Conservation (phyloP, 306 rosid species). For the Acacia confusa region DNA sequence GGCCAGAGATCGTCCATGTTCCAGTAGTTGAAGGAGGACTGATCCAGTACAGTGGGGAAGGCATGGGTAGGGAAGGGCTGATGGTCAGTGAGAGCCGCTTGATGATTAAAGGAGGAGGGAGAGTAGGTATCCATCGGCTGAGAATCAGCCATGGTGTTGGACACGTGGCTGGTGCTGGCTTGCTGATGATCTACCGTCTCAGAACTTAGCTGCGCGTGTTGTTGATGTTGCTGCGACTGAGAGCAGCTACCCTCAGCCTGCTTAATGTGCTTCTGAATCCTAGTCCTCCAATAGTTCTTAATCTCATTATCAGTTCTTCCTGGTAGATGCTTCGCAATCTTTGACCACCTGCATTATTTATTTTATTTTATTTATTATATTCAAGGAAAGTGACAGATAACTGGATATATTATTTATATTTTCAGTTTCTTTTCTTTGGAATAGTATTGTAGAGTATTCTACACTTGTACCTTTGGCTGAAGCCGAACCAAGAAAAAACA, state of each 20-base stretch:
- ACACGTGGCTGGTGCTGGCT: conserved; percentile 49
- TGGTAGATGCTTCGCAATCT: conserved; percentile 90
- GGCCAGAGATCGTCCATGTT: conserved; percentile 97
- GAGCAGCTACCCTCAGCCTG: conserved; percentile 52
- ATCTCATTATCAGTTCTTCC: conserved; percentile 98
- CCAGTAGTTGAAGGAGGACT: conserved; percentile 56
- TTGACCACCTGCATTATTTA: conserved; percentile 79
- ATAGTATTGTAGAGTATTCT: neutral
- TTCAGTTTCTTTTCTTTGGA: neutral
- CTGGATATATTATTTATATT: neutral
- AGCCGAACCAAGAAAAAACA: conserved; percentile 1
- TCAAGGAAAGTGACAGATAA: conserved; percentile 1
- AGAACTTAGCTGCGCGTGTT: conserved; percentile 7
- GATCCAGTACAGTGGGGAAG: conserved; percentile 35
- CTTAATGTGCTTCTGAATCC: conserved; percentile 93
- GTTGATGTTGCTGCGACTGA: conserved; percentile 17
- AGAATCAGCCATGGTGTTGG: conserved; percentile 30
- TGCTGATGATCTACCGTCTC: conserved; percentile 38
- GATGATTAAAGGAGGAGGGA: conserved; percentile 38
- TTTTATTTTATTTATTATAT: neutral
- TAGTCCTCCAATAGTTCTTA: conserved; percentile 96
- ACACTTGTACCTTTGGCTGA: neutral
- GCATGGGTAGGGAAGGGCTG: conserved; percentile 33
- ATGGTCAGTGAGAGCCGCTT: conserved; percentile 37
- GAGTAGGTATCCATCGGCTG: conserved; percentile 49